These are phyloP conservation scores for Paramecium primaurelia DNA, from an alignment of 73 alveolate species.

Conservation along the genomic window DNA sequence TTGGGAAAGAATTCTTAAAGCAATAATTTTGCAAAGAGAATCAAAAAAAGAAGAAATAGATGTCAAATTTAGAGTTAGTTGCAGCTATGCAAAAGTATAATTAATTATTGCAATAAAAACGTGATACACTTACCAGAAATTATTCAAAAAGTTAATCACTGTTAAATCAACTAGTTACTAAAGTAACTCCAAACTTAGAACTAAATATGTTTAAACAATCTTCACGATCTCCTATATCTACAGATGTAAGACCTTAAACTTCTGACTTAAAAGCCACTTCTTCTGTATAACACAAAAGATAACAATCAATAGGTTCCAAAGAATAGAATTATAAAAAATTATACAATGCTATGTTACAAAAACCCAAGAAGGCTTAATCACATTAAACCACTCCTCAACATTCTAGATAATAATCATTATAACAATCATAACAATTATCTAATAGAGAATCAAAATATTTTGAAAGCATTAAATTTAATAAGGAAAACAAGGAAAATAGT, in stretches of 20 bases:
- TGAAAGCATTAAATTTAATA: constrained; percentile 14
- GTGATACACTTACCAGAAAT: neutral
- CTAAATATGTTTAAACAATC: neutral
- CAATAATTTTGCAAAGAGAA: constrained; percentile 6
- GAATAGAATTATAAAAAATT: constrained; percentile 4
- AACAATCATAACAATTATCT: neutral
- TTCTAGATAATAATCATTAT: neutral
- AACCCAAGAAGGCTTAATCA: constrained; percentile 26
- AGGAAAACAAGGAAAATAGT: neutral
- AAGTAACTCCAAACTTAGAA: constrained; percentile 34
- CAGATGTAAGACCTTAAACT: constrained; percentile 6
- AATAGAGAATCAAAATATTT: constrained; percentile 1
- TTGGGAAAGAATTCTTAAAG: neutral
- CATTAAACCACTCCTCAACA: constrained; percentile 7
- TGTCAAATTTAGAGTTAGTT: neutral
- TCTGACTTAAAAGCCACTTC: neutral
- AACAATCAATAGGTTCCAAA: constrained; percentile 39
- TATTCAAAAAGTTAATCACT: neutral
- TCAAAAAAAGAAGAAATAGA: neutral
- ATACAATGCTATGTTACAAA: neutral
- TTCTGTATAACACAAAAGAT: constrained; percentile 1
- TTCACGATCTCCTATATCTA: neutral
- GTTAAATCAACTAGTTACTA: constrained; percentile 18
- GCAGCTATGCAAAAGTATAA: constrained; percentile 34
- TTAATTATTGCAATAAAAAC: neutral